Percentiles rank a stretch among this genome's conserved stretches.
Evolutionary conservation across 2,329 filamentous ascomycete genomes (phyloP).

Genomic region (Alternaria sp.): DNA sequence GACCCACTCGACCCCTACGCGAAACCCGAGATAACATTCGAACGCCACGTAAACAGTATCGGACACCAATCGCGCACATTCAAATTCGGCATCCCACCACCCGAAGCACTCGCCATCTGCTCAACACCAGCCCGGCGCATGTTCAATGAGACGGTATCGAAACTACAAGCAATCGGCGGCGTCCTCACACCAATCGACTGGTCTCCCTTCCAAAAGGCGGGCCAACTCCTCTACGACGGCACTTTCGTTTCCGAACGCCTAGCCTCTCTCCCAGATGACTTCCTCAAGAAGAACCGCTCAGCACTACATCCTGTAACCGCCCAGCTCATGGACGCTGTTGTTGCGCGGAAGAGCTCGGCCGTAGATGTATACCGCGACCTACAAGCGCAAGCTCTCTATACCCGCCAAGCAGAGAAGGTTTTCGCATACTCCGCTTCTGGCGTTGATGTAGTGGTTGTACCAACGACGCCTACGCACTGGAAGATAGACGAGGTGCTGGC

Average conservation of each 20-base stretch:
- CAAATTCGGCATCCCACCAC: constrained; percentile 60
- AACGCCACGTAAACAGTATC: constrained; percentile 47
- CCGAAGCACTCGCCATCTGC: constrained; percentile 55
- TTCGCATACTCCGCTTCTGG: constrained; percentile 39
- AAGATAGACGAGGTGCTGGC: constrained; percentile 61
- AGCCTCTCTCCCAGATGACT: constrained; percentile 49
- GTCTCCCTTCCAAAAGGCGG: constrained; percentile 60
- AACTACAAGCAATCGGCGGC: constrained; percentile 41
- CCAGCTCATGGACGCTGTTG: constrained; percentile 50
- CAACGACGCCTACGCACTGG: constrained; percentile 61
- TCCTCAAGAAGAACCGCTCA: constrained; percentile 43
- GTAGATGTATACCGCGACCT: constrained; percentile 46
- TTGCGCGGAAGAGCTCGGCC: constrained; percentile 39
- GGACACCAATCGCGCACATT: constrained; percentile 53
- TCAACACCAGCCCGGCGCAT: constrained; percentile 51
- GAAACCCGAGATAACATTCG: constrained; percentile 50
- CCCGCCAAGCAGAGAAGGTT: constrained; percentile 41
- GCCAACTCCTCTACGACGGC: constrained; percentile 65
- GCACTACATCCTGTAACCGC: constrained; percentile 61
- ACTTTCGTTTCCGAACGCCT: constrained; percentile 67
- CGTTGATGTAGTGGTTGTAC: constrained; percentile 58
- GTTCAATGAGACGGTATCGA: constrained; percentile 43
- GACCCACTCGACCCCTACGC: constrained; percentile 64
- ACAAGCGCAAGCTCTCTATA: constrained; percentile 44
- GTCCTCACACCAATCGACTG: constrained; percentile 44